phyloP scores from a whole-genome alignment of 2,329 filamentous ascomycete genomes.

The Raffaelea albimanens region DNA sequence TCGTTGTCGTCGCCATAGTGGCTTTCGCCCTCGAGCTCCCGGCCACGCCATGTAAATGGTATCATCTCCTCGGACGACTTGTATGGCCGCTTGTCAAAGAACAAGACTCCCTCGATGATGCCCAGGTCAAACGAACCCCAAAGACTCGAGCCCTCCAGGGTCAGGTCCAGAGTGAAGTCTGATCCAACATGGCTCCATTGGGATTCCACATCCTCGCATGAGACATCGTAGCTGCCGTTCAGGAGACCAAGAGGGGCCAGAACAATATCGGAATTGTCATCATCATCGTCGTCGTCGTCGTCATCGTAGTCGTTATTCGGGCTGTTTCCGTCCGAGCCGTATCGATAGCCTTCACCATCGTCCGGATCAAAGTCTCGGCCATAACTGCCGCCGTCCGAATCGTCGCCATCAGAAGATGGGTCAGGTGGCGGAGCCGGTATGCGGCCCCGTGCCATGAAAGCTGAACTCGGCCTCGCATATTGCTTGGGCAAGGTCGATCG shows the following conservation, averaged over 20 bases:
- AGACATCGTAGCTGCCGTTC: conserved; percentile 1
- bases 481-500: neutral
- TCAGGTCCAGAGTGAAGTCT: neutral
- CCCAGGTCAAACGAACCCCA: conserved; percentile 5
- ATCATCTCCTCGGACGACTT: neutral
- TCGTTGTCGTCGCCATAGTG: neutral
- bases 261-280: neutral
- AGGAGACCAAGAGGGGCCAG: conserved; percentile 3
- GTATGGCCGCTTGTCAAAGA: conserved; percentile 3
- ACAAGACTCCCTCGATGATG: conserved; percentile 3
- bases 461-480: conserved; percentile 1
- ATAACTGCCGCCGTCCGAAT: no score
- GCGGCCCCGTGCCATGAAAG: conserved; percentile 2
- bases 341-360: no score
- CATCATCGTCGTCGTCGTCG: neutral
- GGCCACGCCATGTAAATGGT: conserved; percentile 3
- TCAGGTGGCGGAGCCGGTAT: neutral
- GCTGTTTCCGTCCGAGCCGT: no score
- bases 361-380: no score
- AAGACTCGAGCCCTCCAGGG: conserved; percentile 1
- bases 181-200: neutral
- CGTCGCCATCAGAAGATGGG: neutral
- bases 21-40: neutral
- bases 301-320: no score
- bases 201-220: neutral